phyloP scores from a whole-genome alignment of 192 early-diverging fungal genomes.

The Diversispora eburnea region DNA sequence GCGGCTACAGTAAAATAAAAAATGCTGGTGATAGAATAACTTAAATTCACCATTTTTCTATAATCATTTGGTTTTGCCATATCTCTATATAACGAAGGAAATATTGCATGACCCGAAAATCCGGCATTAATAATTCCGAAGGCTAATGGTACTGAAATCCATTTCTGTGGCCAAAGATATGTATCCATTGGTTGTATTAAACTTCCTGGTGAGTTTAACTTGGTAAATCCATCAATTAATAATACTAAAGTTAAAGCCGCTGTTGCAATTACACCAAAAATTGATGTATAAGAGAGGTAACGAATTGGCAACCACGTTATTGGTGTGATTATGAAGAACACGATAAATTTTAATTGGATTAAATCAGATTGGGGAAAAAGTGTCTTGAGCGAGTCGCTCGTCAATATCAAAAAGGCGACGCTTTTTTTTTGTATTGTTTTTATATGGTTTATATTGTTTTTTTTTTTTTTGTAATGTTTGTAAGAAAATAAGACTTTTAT shows the following conservation, averaged over 20 bases:
- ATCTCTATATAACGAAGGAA: slow-evolving; percentile 65
- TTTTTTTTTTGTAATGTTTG: no score
- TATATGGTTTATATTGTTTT: background rate
- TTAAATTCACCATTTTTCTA: slow-evolving; percentile 48
- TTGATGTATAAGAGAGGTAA: slow-evolving; percentile 48
- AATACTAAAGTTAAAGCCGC: slow-evolving; percentile 53
- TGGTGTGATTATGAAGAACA: slow-evolving; percentile 48
- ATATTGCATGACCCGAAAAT: slow-evolving; percentile 64
- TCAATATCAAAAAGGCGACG: slow-evolving; percentile 38
- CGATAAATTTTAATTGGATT: slow-evolving; percentile 43
- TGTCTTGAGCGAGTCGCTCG: slow-evolving; percentile 39
- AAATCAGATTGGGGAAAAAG: slow-evolving; percentile 33
- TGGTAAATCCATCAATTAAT: slow-evolving; percentile 56
- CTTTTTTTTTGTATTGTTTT: slow-evolving; percentile 20
- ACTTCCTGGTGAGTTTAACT: slow-evolving; percentile 50
- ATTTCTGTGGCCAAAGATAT: slow-evolving; percentile 44
- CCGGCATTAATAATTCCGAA: slow-evolving; percentile 59
- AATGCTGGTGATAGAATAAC: slow-evolving; percentile 48
- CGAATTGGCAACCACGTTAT: slow-evolving; percentile 49
- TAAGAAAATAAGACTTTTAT: no score
- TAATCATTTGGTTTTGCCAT: slow-evolving; percentile 56
- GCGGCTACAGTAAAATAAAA: slow-evolving; percentile 54
- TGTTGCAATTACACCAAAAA: slow-evolving; percentile 58
- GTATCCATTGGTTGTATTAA: slow-evolving; percentile 51
- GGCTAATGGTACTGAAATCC: slow-evolving; percentile 43